Evolutionary conservation across 495 filamentous ascomycete genomes (phyloP).

Genomic region (Talaromyces liani): DNA sequence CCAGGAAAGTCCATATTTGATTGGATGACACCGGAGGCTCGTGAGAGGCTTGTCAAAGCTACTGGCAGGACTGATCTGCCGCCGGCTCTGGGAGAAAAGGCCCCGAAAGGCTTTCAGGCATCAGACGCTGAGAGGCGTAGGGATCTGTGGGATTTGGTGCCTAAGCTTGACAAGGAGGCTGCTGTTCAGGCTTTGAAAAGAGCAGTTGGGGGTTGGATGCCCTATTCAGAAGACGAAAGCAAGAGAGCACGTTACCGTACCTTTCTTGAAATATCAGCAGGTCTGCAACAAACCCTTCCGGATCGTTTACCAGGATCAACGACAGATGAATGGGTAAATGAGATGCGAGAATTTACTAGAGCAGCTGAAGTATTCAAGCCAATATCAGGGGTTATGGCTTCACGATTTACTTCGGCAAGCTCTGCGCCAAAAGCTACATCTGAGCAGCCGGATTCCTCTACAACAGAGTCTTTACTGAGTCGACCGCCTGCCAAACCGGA

Average conservation of each 20-base stretch:
- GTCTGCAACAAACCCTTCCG: conserved; percentile 52
- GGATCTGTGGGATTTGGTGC: conserved; percentile 59
- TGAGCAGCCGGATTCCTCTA: conserved; percentile 29
- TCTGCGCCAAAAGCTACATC: conserved; percentile 34
- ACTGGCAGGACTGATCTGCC: conserved; percentile 75
- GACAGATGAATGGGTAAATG: conserved; percentile 69
- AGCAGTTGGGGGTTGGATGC: conserved; percentile 69
- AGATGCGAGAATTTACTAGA: conserved; percentile 79
- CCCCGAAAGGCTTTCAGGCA: conserved; percentile 52
- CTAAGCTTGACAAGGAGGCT: conserved; percentile 62
- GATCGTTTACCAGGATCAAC: conserved; percentile 46
- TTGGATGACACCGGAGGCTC: conserved; percentile 74
- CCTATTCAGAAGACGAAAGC: conserved; percentile 72
- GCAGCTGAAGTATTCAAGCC: conserved; percentile 92
- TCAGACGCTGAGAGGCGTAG: conserved; percentile 51
- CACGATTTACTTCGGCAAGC: conserved; percentile 76
- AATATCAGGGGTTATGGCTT: conserved; percentile 84
- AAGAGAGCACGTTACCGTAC: conserved; percentile 72
- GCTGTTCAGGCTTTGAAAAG: conserved; percentile 71
- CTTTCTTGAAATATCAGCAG: conserved; percentile 75
- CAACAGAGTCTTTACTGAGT: conserved; percentile 38
- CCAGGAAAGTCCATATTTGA: conserved; percentile 95
- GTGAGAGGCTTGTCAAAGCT: conserved; percentile 66
- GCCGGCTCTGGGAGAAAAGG: conserved; percentile 63
- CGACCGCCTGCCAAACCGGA: conserved; percentile 55